Evolutionary conservation across 2,329 filamentous ascomycete species (phyloP).

Genomic region (Aureobasidium sp.): DNA sequence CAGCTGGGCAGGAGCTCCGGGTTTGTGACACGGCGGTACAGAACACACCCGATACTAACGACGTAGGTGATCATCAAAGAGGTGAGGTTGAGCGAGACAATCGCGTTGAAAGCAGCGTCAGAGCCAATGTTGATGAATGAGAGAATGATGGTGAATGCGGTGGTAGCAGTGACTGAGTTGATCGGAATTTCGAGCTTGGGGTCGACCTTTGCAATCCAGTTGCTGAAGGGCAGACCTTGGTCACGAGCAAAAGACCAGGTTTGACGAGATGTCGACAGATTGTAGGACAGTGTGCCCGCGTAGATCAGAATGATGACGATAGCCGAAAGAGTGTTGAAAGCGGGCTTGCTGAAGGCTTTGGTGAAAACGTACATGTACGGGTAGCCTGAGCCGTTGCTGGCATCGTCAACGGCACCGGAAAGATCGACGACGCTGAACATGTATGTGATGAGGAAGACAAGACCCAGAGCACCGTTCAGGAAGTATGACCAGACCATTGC

Average conservation of each 20-base stretch:
- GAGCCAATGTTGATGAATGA: slow-evolving; percentile 22
- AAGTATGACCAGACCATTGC: slow-evolving; percentile 37
- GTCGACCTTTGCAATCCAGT: slow-evolving; percentile 18
- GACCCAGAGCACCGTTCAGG: slow-evolving; percentile 23
- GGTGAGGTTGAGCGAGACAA: slow-evolving; percentile 16
- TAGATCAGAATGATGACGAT: slow-evolving; percentile 23
- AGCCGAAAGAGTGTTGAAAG: slow-evolving; percentile 20
- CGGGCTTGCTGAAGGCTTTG: slow-evolving; percentile 25
- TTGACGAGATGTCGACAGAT: slow-evolving; percentile 18
- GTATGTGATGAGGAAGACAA: slow-evolving; percentile 28
- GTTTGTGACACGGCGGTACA: slow-evolving; percentile 21
- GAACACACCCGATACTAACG: slow-evolving; percentile 22
- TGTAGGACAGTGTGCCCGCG: slow-evolving; percentile 17
- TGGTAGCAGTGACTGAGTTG: slow-evolving; percentile 14
- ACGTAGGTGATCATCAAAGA: slow-evolving; percentile 18
- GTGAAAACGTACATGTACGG: slow-evolving; percentile 34
- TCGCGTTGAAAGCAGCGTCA: slow-evolving; percentile 18
- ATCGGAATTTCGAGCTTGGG: slow-evolving; percentile 16
- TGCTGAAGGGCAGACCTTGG: slow-evolving; percentile 17
- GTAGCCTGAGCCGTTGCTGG: slow-evolving; percentile 24
- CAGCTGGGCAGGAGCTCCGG: slow-evolving; percentile 22
- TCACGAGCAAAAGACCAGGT: slow-evolving; percentile 21
- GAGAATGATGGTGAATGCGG: slow-evolving; percentile 18
- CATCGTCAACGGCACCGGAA: slow-evolving; percentile 24
- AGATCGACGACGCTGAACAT: slow-evolving; percentile 27